Percentiles rank a stretch among this genome's conserved stretches.
phyloP scores from a whole-genome alignment of 495 filamentous ascomycete genomes.

The Mycothermus thermophilus region DNA sequence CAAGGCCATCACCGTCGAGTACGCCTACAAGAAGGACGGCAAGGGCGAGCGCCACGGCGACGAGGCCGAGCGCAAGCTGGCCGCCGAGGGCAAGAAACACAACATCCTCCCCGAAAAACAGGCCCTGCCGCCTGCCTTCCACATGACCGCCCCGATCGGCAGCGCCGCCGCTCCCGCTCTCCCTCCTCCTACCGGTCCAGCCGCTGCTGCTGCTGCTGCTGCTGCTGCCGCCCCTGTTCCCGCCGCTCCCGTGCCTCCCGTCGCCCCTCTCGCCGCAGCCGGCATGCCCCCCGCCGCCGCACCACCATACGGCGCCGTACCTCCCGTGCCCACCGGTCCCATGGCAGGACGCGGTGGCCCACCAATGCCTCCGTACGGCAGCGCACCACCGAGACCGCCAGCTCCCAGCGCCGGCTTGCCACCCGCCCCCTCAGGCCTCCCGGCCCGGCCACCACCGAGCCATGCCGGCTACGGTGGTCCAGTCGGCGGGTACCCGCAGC shows the following conservation, averaged over 20 bases:
- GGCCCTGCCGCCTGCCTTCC: constrained; percentile 41
- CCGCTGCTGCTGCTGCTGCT: constrained; percentile 9
- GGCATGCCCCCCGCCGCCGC: constrained; percentile 16
- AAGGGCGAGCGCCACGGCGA: constrained; percentile 96
- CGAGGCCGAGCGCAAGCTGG: constrained; percentile 82
- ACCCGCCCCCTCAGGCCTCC: constrained; percentile 62
- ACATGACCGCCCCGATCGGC: constrained; percentile 22
- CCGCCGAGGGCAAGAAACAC: constrained; percentile 84
- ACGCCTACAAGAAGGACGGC: constrained; percentile 98
- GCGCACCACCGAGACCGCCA: too few species aligned
- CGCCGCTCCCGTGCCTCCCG: constrained; percentile 3
- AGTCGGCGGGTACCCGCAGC: constrained; percentile 41
- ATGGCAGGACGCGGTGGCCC: too few species aligned
- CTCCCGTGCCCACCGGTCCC: too few species aligned
- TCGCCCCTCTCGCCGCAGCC: constrained; percentile 16
- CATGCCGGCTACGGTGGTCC: constrained; percentile 68
- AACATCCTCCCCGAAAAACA: constrained; percentile 66
- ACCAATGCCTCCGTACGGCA: too few species aligned
- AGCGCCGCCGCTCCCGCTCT: constrained; percentile 10
- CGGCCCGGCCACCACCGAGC: constrained; percentile 64
- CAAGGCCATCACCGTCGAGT: constrained; percentile 89
- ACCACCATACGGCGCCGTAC: constrained; percentile 21
- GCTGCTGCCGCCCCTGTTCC: constrained; percentile 3
- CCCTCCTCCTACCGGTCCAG: constrained; percentile 16
- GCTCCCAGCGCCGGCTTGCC: constrained; percentile 27